Percentiles rank a stretch among this genome's conserved stretches.
phyloP scores from a whole-genome alignment of 2,329 filamentous ascomycete species.

The Exophiala viscosa region DNA sequence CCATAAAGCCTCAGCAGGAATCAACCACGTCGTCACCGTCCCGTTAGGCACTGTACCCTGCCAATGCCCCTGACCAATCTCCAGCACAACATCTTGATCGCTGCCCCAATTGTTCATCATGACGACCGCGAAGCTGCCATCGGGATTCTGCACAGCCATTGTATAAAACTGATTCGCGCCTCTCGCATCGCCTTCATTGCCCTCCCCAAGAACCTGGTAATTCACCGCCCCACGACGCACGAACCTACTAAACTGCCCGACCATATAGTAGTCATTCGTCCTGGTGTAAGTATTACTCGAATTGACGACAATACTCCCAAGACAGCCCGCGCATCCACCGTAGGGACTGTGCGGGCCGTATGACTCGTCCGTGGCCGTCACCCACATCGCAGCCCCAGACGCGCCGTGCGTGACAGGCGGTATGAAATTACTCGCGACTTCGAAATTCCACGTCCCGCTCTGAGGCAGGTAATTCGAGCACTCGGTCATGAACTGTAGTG shows the following conservation, averaged over 20 bases:
- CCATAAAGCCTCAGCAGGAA: slow-evolving; percentile 19
- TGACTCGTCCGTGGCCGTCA: slow-evolving; percentile 30
- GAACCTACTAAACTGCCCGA: slow-evolving; percentile 52
- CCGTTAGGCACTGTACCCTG: slow-evolving; percentile 31
- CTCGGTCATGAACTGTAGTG: slow-evolving; percentile 41
- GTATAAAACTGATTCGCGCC: slow-evolving; percentile 40
- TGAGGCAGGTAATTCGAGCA: slow-evolving; percentile 34
- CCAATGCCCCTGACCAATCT: slow-evolving; percentile 29
- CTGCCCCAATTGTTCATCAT: slow-evolving; percentile 48
- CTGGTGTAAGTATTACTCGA: slow-evolving; percentile 42
- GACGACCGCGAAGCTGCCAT: slow-evolving; percentile 45
- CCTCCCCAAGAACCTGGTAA: slow-evolving; percentile 35
- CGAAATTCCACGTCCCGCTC: slow-evolving; percentile 14
- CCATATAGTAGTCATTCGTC: slow-evolving; percentile 52
- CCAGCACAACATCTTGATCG: slow-evolving; percentile 41
- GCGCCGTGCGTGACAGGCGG: slow-evolving; percentile 33
- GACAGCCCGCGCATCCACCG: slow-evolving; percentile 31
- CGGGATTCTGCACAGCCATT: slow-evolving; percentile 48
- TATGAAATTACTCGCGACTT: slow-evolving; percentile 15
- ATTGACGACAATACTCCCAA: slow-evolving; percentile 30
- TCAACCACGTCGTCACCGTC: slow-evolving; percentile 33
- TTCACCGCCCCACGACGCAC: slow-evolving; percentile 44
- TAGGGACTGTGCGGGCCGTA: slow-evolving; percentile 31
- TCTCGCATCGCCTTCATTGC: slow-evolving; percentile 46
- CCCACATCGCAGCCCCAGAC: slow-evolving; percentile 33